Base-by-base conservation (phyloP, 1,139 yeast genomes). In the Suhomyces coccinellae region DNA sequence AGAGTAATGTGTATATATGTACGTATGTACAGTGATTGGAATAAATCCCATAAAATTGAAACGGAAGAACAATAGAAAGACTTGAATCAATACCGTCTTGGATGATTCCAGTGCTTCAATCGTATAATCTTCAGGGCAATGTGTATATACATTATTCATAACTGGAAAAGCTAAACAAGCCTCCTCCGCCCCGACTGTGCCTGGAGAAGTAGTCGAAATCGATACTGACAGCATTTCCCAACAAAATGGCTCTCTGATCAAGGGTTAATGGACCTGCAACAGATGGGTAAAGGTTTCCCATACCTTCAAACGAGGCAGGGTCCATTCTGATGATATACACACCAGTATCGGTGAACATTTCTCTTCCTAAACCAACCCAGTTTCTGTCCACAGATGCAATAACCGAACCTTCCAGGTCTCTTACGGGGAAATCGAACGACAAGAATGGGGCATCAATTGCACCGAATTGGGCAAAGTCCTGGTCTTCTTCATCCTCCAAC, bases 121-220 rank as follows among this genome's bases (percentile, higher is more conserved):
- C n/a, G n/a, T n/a, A n/a, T n/a, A 31, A 31, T 14, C 3, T 14
- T 13, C 36, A 33, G 8, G 4, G 11, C 14, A 9, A 27, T 17
- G 11, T 20, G 4, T 20, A 29, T 29, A 10, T 24, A 9, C 20
- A 29, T 29, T 53, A 60, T 42, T 61, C 65, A 44, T 54, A 57
- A 20, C 55, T 51, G 1, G 68, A 66, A 32, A 63, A 60, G 22
- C 67, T 53, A 39, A 77, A 62, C 22, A 73, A 57, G 2, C 70
- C 69, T 6, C 69, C 69, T 3, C 75, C 75, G 16, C 77, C 74
- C 45, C 85, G 72, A 29, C 95, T 85, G 61, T 89, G 97, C 59
- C 97, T 77, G 15, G 96, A 88, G 62, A 93, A 93, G 67, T 90
- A 93, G 64, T 93, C 99, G 63, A 89, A 93, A 64, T 93, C 99